These are phyloP conservation scores for Lachnellula arida DNA, from an alignment of 2,329 filamentous ascomycete genomes.

Conservation along the genomic window DNA sequence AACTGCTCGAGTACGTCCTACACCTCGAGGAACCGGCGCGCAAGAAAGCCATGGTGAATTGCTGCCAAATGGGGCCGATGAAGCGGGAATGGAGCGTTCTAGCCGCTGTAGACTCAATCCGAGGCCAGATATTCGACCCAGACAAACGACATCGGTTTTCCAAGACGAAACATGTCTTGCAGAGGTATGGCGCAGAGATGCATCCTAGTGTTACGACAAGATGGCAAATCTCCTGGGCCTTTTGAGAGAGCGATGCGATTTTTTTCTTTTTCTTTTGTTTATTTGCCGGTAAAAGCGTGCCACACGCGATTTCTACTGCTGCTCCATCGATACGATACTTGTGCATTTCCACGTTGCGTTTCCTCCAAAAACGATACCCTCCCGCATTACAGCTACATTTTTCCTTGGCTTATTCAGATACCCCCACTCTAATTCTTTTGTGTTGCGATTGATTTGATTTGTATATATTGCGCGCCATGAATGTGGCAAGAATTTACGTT, in stretches of 20 bases:
- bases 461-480: background rate
- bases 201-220: constrained; percentile 13
- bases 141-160: constrained; percentile 12
- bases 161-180: constrained; percentile 14
- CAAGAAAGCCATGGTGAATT: constrained; percentile 21
- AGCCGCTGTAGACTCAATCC: constrained; percentile 5
- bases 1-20: constrained; percentile 18
- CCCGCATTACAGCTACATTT: background rate
- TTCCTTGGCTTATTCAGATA: constrained; percentile 2
- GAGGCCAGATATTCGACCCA: constrained; percentile 5
- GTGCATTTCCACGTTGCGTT: background rate
- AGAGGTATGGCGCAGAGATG: constrained; percentile 9
- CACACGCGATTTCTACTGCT: background rate
- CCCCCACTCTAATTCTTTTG: background rate
- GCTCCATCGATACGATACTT: background rate
- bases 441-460: background rate
- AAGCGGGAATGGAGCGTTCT: constrained; percentile 10
- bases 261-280: background rate
- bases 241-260: background rate
- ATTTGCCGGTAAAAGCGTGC: background rate
- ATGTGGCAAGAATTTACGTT: background rate
- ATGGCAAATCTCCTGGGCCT: constrained; percentile 15
- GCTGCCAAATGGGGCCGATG: constrained; percentile 8
- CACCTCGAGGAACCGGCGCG: constrained; percentile 15
- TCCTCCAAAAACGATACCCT: background rate